Percentiles rank a stretch among this genome's conserved stretches.
These are phyloP conservation scores for Dissophora globulifera DNA, from an alignment of 192 early-diverging fungal species.

Conservation along the genomic window DNA sequence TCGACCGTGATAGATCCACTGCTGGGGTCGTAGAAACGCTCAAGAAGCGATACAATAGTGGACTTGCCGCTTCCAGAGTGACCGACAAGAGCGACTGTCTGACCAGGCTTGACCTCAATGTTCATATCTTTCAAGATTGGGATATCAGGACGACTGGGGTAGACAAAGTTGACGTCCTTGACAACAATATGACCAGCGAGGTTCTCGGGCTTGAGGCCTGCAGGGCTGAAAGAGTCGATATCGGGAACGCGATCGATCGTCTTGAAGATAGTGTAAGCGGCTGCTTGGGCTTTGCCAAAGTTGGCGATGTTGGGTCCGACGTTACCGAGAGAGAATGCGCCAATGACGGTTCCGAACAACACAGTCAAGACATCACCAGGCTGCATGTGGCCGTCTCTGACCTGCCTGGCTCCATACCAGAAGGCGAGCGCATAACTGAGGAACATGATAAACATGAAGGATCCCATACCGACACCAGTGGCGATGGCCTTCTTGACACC, in stretches of 20 bases:
- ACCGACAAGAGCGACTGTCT: slow-evolving; percentile 91
- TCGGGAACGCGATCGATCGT: slow-evolving; percentile 84
- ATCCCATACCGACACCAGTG: slow-evolving; percentile 74
- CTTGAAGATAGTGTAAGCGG: slow-evolving; percentile 81
- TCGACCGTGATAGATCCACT: slow-evolving; percentile 74
- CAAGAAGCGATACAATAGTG: slow-evolving; percentile 75
- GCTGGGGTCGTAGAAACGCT: slow-evolving; percentile 81
- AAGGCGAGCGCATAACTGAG: slow-evolving; percentile 81
- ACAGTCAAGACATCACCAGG: slow-evolving; percentile 72
- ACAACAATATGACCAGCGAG: slow-evolving; percentile 79
- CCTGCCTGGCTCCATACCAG: slow-evolving; percentile 81
- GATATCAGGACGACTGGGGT: slow-evolving; percentile 86
- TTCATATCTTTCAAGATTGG: slow-evolving; percentile 77
- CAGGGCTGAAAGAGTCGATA: slow-evolving; percentile 71
- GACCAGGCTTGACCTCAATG: slow-evolving; percentile 75
- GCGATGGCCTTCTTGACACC: slow-evolving; percentile 73
- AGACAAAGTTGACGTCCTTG: slow-evolving; percentile 79
- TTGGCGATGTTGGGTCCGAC: slow-evolving; percentile 74
- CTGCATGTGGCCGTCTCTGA: slow-evolving; percentile 59
- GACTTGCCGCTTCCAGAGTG: slow-evolving; percentile 86
- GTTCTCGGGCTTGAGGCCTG: slow-evolving; percentile 64
- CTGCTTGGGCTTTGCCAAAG: slow-evolving; percentile 81
- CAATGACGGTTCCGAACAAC: slow-evolving; percentile 82
- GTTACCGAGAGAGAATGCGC: slow-evolving; percentile 64
- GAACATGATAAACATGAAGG: slow-evolving; percentile 82